Evolutionary conservation across 2,329 filamentous ascomycete genomes (phyloP).

Genomic region (Fusarium fujikuroi): DNA sequence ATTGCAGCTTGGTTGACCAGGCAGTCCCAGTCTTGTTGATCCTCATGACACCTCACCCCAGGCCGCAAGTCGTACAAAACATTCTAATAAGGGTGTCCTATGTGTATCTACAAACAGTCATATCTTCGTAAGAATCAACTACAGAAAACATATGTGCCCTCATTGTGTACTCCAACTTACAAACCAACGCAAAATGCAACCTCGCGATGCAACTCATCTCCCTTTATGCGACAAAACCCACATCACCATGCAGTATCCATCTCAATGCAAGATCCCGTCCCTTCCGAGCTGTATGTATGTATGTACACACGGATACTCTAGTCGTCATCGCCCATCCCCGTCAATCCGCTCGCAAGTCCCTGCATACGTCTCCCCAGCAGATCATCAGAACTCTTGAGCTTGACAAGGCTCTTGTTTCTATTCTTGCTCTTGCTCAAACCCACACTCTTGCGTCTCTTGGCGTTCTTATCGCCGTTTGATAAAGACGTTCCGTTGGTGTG

Average conservation of each 20-base stretch:
- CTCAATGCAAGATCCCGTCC: constrained; percentile 14
- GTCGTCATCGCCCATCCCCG: constrained; percentile 59
- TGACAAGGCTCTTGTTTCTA: constrained; percentile 61
- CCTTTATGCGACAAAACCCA: constrained; percentile 6
- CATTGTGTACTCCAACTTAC: background rate
- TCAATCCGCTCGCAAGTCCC: constrained; percentile 64
- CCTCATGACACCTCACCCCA: background rate
- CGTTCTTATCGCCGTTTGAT: constrained; percentile 41
- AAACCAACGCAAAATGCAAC: background rate
- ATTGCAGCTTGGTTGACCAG: background rate
- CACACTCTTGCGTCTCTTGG: constrained; percentile 43
- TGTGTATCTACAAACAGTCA: constrained; percentile 24
- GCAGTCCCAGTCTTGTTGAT: background rate
- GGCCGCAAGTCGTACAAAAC: background rate
- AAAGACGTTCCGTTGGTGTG: constrained; percentile 25
- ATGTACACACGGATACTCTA: constrained; percentile 12
- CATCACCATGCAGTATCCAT: background rate
- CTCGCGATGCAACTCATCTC: constrained; percentile 26
- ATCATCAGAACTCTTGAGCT: constrained; percentile 68
- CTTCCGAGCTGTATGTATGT: constrained; percentile 21
- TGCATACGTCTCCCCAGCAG: constrained; percentile 68
- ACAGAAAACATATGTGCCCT: constrained; percentile 6
- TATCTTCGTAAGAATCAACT: constrained; percentile 26
- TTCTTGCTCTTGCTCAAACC: constrained; percentile 51
- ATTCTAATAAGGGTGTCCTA: constrained; percentile 35